Conservation (phyloP, 208 protist genomes). For the Wallacemonas sp. region DNA sequence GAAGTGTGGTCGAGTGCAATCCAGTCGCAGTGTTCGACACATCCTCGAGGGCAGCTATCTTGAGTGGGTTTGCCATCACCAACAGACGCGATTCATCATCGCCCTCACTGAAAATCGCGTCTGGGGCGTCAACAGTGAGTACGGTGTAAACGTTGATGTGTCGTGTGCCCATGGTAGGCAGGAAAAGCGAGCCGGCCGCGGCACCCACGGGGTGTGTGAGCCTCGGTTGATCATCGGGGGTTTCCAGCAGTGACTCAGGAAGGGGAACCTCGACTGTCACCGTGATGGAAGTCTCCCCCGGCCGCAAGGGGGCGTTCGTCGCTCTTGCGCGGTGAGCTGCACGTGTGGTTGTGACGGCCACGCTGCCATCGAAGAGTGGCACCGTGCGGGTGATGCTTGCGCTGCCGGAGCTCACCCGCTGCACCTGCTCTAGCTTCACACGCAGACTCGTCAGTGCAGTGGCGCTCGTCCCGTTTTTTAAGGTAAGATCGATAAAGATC, state of each 20-base stretch:
- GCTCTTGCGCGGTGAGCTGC: not conserved
- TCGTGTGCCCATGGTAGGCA: not conserved
- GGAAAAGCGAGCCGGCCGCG: not conserved
- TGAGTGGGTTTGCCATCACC: not conserved
- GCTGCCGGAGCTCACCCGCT: not conserved
- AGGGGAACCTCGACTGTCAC: not conserved
- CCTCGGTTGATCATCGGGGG: not conserved
- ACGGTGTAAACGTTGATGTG: conserved; percentile 1
- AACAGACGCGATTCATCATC: not conserved
- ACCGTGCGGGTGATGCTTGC: not conserved
- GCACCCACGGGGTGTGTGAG: not conserved
- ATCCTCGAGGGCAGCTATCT: conserved; percentile 3
- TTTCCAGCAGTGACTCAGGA: not conserved
- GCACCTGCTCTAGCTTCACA: not conserved
- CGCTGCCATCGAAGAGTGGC: not conserved
- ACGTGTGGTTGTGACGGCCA: not conserved
- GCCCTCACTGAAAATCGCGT: not conserved
- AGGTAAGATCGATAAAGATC: not conserved
- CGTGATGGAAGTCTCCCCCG: not conserved
- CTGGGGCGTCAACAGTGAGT: not conserved
- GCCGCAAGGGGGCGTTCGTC: not conserved
- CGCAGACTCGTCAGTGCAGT: not conserved
- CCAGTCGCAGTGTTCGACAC: conserved; percentile 1
- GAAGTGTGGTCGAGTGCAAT: not conserved
- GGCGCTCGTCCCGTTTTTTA: not conserved